phyloP scores from a whole-genome alignment of 2,329 filamentous ascomycete genomes.

The Diaporthe batatas region DNA sequence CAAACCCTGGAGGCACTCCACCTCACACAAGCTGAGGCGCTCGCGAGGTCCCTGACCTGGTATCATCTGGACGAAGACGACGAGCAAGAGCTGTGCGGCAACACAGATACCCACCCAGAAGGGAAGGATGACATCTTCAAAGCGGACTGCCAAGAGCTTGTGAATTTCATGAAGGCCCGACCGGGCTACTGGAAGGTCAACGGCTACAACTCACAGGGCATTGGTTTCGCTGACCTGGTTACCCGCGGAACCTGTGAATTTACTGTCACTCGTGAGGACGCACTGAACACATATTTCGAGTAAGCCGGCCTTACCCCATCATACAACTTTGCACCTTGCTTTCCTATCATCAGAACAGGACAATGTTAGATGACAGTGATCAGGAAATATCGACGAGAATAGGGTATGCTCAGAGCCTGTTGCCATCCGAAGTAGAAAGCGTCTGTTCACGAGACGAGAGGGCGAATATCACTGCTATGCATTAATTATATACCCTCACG shows the following conservation, averaged over 20 bases:
- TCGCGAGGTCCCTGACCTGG: conserved; percentile 7
- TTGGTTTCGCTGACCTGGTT: neutral
- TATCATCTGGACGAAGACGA: conserved; percentile 13
- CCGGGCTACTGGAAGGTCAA: conserved; percentile 15
- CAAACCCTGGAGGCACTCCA: neutral
- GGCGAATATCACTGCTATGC: no score
- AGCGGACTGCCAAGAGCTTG: neutral
- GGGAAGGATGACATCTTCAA: conserved; percentile 1
- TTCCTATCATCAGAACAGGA: no score
- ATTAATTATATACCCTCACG: conserved; percentile 30
- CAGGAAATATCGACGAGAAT: neutral
- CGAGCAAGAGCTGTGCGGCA: conserved; percentile 17
- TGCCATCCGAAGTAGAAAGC: neutral
- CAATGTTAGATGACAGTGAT: no score
- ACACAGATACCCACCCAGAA: neutral
- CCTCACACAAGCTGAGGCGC: neutral
- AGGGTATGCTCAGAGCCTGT: neutral
- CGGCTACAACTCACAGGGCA: neutral
- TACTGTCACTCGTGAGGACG: neutral
- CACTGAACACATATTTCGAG: conserved; percentile 11
- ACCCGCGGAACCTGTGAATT: conserved; percentile 1
- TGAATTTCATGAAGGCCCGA: neutral
- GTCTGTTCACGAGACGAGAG: neutral
- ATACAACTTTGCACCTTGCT: neutral
- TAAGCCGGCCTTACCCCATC: neutral